Evolutionary conservation across 148 eudicot species (phyloP).

Genomic region (Vaccinium corymbosum): DNA sequence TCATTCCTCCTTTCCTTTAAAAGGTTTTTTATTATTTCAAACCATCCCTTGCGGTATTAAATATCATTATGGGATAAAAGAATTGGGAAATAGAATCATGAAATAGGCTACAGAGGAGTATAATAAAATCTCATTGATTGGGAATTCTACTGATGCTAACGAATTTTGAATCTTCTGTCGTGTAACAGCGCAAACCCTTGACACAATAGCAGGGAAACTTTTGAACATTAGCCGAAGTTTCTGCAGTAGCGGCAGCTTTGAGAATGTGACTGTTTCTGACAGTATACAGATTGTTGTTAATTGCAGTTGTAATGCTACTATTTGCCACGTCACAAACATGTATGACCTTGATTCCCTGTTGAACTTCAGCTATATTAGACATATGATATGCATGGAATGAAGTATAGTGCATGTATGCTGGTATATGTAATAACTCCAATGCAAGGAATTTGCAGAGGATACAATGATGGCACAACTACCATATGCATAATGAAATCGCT

Average conservation of each 20-base stretch:
- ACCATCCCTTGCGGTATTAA: neutral
- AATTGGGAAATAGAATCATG: neutral
- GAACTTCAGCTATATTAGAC: neutral
- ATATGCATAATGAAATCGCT: neutral
- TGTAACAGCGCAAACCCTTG: slow-evolving; percentile 44
- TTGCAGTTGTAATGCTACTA: slow-evolving; percentile 45
- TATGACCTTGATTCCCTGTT: slow-evolving; percentile 23
- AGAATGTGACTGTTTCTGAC: slow-evolving; percentile 6
- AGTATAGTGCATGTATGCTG: neutral
- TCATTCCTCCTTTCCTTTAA: neutral
- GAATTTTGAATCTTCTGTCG: neutral
- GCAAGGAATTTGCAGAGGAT: neutral
- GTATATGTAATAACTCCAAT: neutral
- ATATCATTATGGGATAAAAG: neutral
- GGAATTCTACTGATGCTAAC: neutral
- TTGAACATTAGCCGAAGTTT: slow-evolving; percentile 39
- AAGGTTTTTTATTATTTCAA: no score
- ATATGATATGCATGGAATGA: neutral
- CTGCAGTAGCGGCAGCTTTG: slow-evolving; percentile 39
- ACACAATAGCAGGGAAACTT: slow-evolving; percentile 34
- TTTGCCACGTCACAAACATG: slow-evolving; percentile 60
- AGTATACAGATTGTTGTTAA: slow-evolving; percentile 31
- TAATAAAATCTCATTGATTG: neutral
- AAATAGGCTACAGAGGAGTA: neutral
- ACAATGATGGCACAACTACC: neutral